Evolutionary conservation across 305 asterid species (phyloP).

Genomic region (Fraxinus floribunda): DNA sequence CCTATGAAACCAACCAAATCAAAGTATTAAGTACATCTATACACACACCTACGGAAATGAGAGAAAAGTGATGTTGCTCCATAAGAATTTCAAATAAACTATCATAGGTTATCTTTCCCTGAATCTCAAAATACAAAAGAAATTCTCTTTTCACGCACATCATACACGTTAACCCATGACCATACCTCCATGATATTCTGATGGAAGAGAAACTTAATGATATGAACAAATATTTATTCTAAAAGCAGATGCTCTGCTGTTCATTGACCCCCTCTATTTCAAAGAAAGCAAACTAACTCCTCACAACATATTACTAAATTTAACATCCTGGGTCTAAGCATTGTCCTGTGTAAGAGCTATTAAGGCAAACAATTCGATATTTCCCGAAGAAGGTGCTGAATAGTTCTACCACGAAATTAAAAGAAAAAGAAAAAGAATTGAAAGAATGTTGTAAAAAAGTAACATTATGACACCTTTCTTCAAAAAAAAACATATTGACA

Average conservation of each 20-base stretch:
- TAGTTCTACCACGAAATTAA: background rate
- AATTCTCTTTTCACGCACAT: background rate
- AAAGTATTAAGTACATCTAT: background rate
- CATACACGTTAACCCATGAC: background rate
- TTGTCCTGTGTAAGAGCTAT: background rate
- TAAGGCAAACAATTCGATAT: background rate
- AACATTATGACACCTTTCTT: background rate
- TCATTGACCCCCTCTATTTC: background rate
- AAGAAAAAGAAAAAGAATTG: background rate
- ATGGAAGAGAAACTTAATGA: background rate
- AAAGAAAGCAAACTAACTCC: background rate
- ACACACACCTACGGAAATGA: background rate
- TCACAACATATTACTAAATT: background rate
- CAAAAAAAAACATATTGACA: background rate
- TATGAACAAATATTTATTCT: background rate
- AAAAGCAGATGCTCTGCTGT: background rate
- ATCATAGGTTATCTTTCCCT: background rate
- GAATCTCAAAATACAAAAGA: background rate
- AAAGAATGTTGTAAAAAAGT: background rate
- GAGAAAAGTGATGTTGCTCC: background rate
- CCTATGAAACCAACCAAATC: constrained; percentile 33
- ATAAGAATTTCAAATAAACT: background rate
- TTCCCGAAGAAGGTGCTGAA: background rate
- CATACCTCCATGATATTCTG: background rate
- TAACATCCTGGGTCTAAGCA: background rate